Conservation (phyloP, 805 yeast genomes). For the Nakazawaea siamensis region DNA sequence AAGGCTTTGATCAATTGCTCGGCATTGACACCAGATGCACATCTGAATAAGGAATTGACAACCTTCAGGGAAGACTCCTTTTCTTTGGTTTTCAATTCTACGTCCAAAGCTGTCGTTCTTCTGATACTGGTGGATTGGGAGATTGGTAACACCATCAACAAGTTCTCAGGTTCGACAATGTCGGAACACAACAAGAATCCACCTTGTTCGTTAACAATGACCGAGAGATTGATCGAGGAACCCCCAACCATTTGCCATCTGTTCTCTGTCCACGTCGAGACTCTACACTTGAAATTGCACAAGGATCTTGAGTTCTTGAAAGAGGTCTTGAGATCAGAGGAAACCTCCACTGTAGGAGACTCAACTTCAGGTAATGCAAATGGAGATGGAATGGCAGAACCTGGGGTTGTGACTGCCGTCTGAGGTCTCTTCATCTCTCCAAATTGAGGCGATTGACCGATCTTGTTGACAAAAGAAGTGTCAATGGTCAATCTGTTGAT, state of each 20-base stretch:
- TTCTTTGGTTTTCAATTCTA: constrained; percentile 13
- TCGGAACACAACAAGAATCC: constrained; percentile 8
- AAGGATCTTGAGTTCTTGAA: constrained; percentile 8
- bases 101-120: constrained; percentile 15
- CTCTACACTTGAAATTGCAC: constrained; percentile 16
- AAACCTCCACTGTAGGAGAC: constrained; percentile 3
- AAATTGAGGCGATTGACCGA: background rate
- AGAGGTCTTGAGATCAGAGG: background rate
- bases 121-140: constrained; percentile 12
- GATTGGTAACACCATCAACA: constrained; percentile 14
- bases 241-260: constrained; percentile 20
- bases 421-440: background rate
- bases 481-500: constrained; percentile 8
- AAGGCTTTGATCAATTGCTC: constrained; percentile 9
- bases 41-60: constrained; percentile 7
- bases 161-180: background rate
- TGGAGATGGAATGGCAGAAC: constrained; percentile 9
- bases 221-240: constrained; percentile 3
- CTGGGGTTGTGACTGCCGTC: constrained; percentile 4
- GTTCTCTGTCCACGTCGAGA: constrained; percentile 18
- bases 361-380: constrained; percentile 8
- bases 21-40: constrained; percentile 6
- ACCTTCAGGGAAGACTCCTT: constrained; percentile 4
- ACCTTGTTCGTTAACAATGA: constrained; percentile 5
- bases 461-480: constrained; percentile 1